These are phyloP conservation scores for Sporothrix pseudoabietina DNA, from an alignment of 2,329 filamentous ascomycete species.

Conservation along the genomic window DNA sequence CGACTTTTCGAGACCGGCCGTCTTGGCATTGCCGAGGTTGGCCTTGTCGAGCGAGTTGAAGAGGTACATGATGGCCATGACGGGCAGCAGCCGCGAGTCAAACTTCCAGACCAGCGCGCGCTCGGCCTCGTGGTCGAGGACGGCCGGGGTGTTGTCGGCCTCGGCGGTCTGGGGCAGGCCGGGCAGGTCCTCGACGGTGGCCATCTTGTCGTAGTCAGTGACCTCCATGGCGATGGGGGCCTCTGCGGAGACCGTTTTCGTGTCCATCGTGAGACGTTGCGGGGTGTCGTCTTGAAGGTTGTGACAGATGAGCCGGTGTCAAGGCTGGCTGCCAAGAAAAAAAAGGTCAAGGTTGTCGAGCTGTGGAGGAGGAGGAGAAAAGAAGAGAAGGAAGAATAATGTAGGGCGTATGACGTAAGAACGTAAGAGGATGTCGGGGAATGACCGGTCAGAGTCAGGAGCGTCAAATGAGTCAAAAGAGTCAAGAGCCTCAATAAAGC, in stretches of 20 bases:
- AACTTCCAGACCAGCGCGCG: constrained; percentile 56
- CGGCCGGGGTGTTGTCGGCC: constrained; percentile 33
- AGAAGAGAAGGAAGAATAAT: neutral
- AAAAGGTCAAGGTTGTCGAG: neutral
- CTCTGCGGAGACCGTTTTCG: neutral
- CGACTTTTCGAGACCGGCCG: constrained; percentile 28
- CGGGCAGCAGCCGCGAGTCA: constrained; percentile 56
- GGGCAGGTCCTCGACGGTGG: constrained; percentile 24
- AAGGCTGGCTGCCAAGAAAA: neutral
- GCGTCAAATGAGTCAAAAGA: no score
- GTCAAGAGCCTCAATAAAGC: neutral
- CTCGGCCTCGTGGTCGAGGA: constrained; percentile 51
- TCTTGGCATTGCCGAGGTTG: constrained; percentile 36
- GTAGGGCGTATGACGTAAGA: neutral
- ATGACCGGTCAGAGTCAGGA: neutral
- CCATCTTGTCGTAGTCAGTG: neutral
- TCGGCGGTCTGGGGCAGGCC: neutral
- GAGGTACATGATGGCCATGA: constrained; percentile 58
- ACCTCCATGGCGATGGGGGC: neutral
- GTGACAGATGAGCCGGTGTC: neutral
- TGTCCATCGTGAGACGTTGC: neutral
- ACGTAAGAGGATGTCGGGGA: neutral
- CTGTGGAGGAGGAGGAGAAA: neutral
- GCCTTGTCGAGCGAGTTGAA: constrained; percentile 52
- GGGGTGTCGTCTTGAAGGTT: neutral